Base-by-base conservation (phyloP, 495 filamentous ascomycete genomes). In the Pyrenula aspistea region DNA sequence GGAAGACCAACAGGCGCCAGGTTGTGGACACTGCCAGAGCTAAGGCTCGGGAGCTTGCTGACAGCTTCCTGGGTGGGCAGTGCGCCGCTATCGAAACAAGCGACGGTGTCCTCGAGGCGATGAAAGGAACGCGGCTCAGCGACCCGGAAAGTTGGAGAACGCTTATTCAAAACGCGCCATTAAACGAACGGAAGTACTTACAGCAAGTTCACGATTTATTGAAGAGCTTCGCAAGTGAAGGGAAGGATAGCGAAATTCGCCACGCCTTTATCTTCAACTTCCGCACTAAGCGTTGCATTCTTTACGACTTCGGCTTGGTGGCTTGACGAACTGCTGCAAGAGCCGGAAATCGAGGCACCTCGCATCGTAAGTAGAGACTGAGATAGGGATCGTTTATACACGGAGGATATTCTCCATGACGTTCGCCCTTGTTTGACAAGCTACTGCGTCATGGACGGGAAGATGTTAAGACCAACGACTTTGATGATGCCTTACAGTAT, bases 41-140 rank as follows among this genome's bases (percentile, higher is more conserved):
- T 50, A 78, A 77, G 53, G 81, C 84, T 2, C 77, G 80, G 8
- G 76, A 81, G 63, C 72, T 87, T 53, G 73, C 86, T 49, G 79
- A 84, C 59, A 73, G 76, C 15, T 86, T 87, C 53, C 68, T 85
- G 10, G 80, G 84, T 57, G 86, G 85, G 12, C 91, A 91, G 0
- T 86, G 96, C 62, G 82, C 83, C 10, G 93, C 92, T 19, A 84
- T 98, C 53, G 93, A 98, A 68, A 88, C 86, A 1, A 84, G 84
- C 50, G 91, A 96, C 72, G 81, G 84, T 10, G 77, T 95, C n/a
- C 78, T 98, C 51, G 87, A 94, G 25, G 72, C 83, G 36, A 87
- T 98, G 48, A 77, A 80, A 15, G 76, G 81, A 20, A 93, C 91
- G 12, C 73, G 82, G 20, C 77, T 96, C 10, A 83, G 81, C 0